Conservation (phyloP, 331 rosid genomes). For the Rhamnella rubrinervis region DNA sequence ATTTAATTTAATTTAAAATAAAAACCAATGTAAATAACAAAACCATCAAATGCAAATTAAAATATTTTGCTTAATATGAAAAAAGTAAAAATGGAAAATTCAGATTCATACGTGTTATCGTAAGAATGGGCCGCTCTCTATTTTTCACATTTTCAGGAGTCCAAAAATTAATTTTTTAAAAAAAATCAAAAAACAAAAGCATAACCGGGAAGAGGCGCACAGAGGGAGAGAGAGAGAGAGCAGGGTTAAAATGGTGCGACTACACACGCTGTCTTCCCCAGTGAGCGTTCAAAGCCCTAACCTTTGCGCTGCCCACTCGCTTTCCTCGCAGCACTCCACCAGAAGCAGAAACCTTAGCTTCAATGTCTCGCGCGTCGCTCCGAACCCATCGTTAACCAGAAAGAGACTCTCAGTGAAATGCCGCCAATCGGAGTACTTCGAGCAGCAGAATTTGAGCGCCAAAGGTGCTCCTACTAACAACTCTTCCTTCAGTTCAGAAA, state of each 20-base stretch:
- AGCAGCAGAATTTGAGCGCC: conserved; percentile 34
- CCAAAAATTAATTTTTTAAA: background rate
- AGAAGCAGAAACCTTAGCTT: conserved; percentile 21
- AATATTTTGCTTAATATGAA: too few relatives aligned
- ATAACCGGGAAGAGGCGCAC: conserved; percentile 15
- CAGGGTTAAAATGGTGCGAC: conserved; percentile 43
- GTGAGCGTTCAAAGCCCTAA: conserved; percentile 35
- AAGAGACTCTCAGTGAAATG: conserved; percentile 47
- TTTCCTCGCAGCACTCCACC: conserved; percentile 19
- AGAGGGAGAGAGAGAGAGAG: background rate
- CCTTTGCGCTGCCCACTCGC: conserved; percentile 13
- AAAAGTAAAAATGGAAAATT: too few relatives aligned
- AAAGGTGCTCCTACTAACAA: conserved; percentile 15
- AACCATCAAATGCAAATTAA: too few relatives aligned
- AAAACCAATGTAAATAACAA: too few relatives aligned
- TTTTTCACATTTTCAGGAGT: too few relatives aligned
- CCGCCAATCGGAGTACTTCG: conserved; percentile 55
- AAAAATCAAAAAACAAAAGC: background rate
- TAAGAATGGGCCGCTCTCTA: too few relatives aligned
- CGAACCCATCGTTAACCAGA: conserved; percentile 4
- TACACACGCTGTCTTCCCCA: conserved; percentile 42
- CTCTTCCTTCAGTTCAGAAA: conserved; percentile 26
- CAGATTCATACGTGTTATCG: too few relatives aligned
- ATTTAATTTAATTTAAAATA: too few relatives aligned
- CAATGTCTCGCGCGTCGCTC: conserved; percentile 29